Percentiles rank a stretch among this genome's conserved stretches.
These are phyloP conservation scores for Pleurotus cornucopiae DNA, from an alignment of 768 basidiomycete species.

Conservation along the genomic window DNA sequence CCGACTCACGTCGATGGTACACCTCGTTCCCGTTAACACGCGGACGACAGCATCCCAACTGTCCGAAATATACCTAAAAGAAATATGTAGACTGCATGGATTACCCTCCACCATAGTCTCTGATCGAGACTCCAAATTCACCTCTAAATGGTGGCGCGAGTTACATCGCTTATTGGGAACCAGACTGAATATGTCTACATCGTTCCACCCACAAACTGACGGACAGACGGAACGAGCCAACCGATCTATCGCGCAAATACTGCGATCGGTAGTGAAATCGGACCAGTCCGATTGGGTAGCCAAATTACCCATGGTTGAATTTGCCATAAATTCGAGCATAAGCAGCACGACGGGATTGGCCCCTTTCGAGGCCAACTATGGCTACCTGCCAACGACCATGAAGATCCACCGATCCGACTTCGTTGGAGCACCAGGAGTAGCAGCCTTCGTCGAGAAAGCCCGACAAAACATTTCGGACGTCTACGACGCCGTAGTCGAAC, in stretches of 20 bases:
- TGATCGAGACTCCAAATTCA: slow-evolving; percentile 31
- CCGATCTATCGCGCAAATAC: slow-evolving; percentile 24
- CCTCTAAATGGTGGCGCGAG: slow-evolving; percentile 27
- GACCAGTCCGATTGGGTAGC: slow-evolving; percentile 29
- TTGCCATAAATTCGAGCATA: slow-evolving; percentile 30
- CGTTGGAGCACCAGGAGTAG: slow-evolving; percentile 15
- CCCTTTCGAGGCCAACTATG: no score
- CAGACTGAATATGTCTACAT: slow-evolving; percentile 28
- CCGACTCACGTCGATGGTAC: slow-evolving; percentile 13
- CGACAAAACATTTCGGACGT: not conserved
- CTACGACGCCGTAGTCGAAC: slow-evolving; percentile 31
- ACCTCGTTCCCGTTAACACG: slow-evolving; percentile 18
- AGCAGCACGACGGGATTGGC: slow-evolving; percentile 1
- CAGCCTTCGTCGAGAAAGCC: slow-evolving; percentile 19
- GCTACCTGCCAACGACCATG: slow-evolving; percentile 19
- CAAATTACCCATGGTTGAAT: slow-evolving; percentile 9
- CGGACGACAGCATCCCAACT: slow-evolving; percentile 19
- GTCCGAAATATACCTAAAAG: slow-evolving; percentile 22
- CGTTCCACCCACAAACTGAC: slow-evolving; percentile 39
- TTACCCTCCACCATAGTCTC: slow-evolving; percentile 24
- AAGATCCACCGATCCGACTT: not conserved
- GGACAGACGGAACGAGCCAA: slow-evolving; percentile 25
- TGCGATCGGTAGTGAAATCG: slow-evolving; percentile 16
- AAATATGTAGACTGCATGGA: slow-evolving; percentile 26
- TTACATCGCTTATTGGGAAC: slow-evolving; percentile 22